Evolutionary conservation across 2,329 filamentous ascomycete species (phyloP), one percentile per base, ranked within the genome.

Genomic region (Phyllosticta capitalensis): DNA sequence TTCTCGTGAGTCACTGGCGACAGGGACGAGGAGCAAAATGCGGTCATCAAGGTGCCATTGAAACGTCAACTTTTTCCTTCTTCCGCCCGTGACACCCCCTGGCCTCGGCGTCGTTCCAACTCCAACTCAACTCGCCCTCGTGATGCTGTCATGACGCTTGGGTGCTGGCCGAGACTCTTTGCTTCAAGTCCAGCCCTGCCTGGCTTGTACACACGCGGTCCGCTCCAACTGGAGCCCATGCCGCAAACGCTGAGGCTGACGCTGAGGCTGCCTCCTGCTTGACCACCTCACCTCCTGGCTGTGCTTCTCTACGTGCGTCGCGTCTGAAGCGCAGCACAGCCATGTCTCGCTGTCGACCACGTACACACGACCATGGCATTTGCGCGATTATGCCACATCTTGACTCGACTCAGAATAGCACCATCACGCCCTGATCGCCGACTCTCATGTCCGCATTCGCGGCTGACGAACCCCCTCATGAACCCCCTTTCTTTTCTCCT

Each of bases 401-500:
- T 28, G 21, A 38, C 26, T 30, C 21, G 24, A 51, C 56, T 58
- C 30, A 54, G 56, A 58, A 58, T 58, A 54, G 56, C 26, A 49
- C 22, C 56, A 49, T 22, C 30, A 20, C 54, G 30, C 57, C 57
- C 57, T 51, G 57, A 59, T 52, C 57, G 45, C 19, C 56, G 28
- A 17, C 2, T 14, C 17, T n/a, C n/a, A 51, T 51, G 49, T 21
- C 49, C 49, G 21, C 21, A 9, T 9, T 24, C n/a, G 49, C 49
- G 33, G 33, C 33, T 45, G 45, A 49, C 48, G 26, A 52, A 33
- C 24, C 55, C 54, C 55, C n/a, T 54, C 33, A 26, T 38, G 10
- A 22, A 20, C 9, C 24, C 5, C 22, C 26, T 33, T 57, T 50
- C 48, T 57, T 52, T 56, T 49, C 21, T 56, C 9, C 45, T 49